Evolutionary conservation across 1,284 basidiomycete genomes (phyloP).

Genomic region (Ustilago loliicola): DNA sequence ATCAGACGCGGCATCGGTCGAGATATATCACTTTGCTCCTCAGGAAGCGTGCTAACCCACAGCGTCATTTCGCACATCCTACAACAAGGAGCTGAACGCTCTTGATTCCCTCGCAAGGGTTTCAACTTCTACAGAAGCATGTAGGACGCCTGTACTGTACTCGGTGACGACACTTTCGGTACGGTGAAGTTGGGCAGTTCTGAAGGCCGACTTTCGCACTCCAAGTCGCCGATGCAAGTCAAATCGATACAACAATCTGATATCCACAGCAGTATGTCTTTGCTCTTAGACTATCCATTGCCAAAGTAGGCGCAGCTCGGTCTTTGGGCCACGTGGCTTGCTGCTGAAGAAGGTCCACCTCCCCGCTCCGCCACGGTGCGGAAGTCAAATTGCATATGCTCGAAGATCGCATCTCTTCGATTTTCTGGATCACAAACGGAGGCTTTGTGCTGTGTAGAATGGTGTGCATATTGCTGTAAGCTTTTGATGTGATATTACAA

Average conservation of each 20-base stretch:
- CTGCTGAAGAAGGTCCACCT: too few relatives aligned
- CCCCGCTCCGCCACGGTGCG: too few relatives aligned
- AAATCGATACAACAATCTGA: too few relatives aligned
- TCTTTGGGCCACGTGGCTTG: too few relatives aligned
- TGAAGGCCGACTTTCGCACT: background rate
- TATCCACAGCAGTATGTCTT: too few relatives aligned
- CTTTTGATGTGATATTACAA: slow-evolving; percentile 34
- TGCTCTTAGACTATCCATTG: too few relatives aligned
- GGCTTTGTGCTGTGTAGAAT: background rate
- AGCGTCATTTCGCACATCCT: slow-evolving; percentile 3
- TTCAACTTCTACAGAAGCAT: background rate
- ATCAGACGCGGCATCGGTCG: slow-evolving; percentile 3
- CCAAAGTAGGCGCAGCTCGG: too few relatives aligned
- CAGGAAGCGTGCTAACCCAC: background rate
- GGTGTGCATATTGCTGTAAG: slow-evolving; percentile 16
- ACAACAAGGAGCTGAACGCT: background rate
- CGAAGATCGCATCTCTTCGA: too few relatives aligned
- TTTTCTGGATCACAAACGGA: too few relatives aligned
- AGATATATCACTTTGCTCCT: slow-evolving; percentile 25
- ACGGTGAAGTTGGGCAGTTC: background rate
- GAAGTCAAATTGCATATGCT: too few relatives aligned
- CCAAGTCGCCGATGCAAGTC: background rate
- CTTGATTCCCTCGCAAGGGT: background rate
- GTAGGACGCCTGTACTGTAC: background rate
- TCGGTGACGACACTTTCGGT: background rate